Evolutionary conservation across 441 rosid species (phyloP), one percentile per base, ranked within the genome.

Genomic region (Codiaeum variegatum): DNA sequence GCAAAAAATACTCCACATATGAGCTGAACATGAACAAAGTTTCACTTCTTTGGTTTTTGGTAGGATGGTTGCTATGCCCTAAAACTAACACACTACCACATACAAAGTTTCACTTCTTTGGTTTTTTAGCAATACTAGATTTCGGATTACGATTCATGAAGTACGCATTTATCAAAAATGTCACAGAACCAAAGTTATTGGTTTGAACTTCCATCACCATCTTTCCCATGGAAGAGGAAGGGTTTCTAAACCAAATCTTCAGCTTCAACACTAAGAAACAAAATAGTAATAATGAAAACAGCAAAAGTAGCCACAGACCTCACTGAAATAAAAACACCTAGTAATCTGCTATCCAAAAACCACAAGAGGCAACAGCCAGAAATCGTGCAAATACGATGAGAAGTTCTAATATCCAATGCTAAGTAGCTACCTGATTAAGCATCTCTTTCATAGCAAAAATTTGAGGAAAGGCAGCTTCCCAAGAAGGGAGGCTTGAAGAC

Each of bases 341-440:
- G 21, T 66, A 7, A 69, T 59, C 32, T 26, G 66, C 15, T 36
- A 59, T 19, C 51, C 44, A 44, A 44, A 36, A 7, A 47, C 16
- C 52, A 3, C 31, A 28, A 13, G 26, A 19, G 44, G 0, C 21
- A 42, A n/a, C n/a, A n/a, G n/a, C n/a, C n/a, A n/a, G n/a, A n/a
- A n/a, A n/a, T 58, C 38, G 16, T 29, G 9, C 51, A 34, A 29
- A 19, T n/a, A 62, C 12, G 31, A 34, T 49, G 19, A 38, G 5
- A 40, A 13, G 3, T 40, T 24, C 47, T 60, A 21, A 46, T n/a
- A 18, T 52, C 44, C 62, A 31, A 60, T 65, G 21, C 5, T 11
- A 19, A 51, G 21, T 67, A 71, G 62, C 84, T 72, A 93, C 98
- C 97, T 93, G 98, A 87, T 85, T 85, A 76, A 93, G 81, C 72